phyloP scores from a whole-genome alignment of 1,284 basidiomycete species.

The Heterobasidion irregulare region DNA sequence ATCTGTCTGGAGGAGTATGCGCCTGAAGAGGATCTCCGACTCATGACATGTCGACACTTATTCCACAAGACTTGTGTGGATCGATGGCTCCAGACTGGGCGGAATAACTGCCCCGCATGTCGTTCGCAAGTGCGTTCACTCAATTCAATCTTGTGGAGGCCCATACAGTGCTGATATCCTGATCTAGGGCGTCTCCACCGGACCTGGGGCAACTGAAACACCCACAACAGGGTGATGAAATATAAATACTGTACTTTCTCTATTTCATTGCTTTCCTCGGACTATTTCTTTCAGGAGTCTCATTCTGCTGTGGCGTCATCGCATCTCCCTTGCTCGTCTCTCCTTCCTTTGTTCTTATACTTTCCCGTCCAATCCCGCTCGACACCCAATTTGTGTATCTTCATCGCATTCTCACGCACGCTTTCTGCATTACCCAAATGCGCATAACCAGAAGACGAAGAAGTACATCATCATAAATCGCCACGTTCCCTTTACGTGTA shows the following conservation, averaged over 20 bases:
- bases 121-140: conserved; percentile 48
- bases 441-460: too few relatives aligned
- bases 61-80: conserved; percentile 87
- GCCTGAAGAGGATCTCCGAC: conserved; percentile 63
- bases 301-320: too few relatives aligned
- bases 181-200: conserved; percentile 1
- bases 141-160: background rate
- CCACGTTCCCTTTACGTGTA: background rate
- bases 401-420: background rate
- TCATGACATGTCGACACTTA: conserved; percentile 76
- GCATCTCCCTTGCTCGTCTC: too few relatives aligned
- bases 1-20: conserved; percentile 83
- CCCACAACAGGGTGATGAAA: background rate
- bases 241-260: background rate
- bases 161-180: too few relatives aligned
- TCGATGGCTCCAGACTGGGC: conserved; percentile 76
- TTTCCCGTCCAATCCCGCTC: background rate
- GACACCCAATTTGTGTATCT: background rate
- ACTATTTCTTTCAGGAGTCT: background rate
- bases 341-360: background rate
- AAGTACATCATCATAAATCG: too few relatives aligned
- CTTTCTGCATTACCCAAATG: background rate
- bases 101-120: conserved; percentile 90
- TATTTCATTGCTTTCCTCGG: background rate
- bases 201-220: background rate